Base-by-base conservation (phyloP, 768 basidiomycete species). In the Lentinula guzmanii region DNA sequence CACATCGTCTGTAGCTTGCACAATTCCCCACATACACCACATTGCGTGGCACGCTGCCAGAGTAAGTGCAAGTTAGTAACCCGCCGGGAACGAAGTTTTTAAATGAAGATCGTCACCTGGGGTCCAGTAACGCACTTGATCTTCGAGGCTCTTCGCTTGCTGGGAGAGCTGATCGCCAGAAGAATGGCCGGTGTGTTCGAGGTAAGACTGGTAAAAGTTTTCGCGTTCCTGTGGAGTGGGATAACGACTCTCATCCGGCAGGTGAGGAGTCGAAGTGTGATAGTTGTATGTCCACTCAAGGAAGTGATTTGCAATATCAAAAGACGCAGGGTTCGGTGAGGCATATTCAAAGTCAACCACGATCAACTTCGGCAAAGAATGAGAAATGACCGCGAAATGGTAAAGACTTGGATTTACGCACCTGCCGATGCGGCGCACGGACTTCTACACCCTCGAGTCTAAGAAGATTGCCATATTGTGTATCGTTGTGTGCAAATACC, bases 301-400 rank as follows among this genome's bases (percentile, higher is more conserved):
- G 75, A 95, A 97, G 73, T 96, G 94, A 72, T 96, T 96, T 61
- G 91, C 96, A 66, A 99, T 95, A 70, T 99, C 97, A 74, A 87
- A 97, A 3, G 93, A 91, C 3, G 94, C 86, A 28, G 95, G 89
- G 69, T 98, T 98, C 4, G 91, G 89, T 0, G 88, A 82, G 13
- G 96, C 93, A 70, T 99, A 99, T 76, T 99, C 97, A 70, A 98
- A 98, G 75, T 99, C 97, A 64, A 97, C 94, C 39, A 96, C 91
- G 70, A 96, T 91, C 64, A 96, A 86, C 91, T 95, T 64, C 46
- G 28, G 34, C 2, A 57, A 46, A 48, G 51, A 66, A 61, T 57
- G 41, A 52, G 62, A 52, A 55, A 60, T 57, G 43, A 61, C 60
- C 28, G 52, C 60, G 53, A 37, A 60, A 58, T 46, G 28, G 72